Evolutionary conservation across 257 asterid species (phyloP).

Genomic region (Solanum tarijense): DNA sequence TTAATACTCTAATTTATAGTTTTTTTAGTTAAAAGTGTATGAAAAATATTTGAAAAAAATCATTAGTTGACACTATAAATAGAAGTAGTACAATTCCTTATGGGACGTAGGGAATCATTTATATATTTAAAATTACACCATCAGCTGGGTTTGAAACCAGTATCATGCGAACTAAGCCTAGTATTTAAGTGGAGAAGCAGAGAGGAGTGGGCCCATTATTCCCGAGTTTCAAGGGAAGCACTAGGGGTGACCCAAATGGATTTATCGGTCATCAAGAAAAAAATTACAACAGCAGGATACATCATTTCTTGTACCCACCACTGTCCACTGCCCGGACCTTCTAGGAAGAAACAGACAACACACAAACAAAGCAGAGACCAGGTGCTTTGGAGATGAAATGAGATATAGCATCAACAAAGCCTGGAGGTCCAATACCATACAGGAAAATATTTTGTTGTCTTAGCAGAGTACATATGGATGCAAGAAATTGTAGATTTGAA

Average conservation of each 20-base stretch:
- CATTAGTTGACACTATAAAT: not conserved
- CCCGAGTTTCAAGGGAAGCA: not conserved
- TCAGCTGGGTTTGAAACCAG: not conserved
- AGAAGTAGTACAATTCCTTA: not conserved
- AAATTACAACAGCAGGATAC: not conserved
- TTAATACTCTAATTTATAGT: not conserved
- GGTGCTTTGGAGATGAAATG: not conserved
- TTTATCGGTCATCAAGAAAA: not conserved
- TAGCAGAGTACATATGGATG: not conserved
- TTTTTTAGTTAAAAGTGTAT: not conserved
- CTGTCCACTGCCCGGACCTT: not conserved
- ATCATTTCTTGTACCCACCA: not conserved
- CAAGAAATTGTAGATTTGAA: not conserved
- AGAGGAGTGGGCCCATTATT: not conserved
- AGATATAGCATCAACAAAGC: not conserved
- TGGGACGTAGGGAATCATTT: not conserved
- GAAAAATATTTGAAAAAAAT: not conserved
- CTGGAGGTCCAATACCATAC: not conserved
- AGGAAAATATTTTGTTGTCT: not conserved
- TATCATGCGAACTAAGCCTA: not conserved
- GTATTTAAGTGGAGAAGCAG: not conserved
- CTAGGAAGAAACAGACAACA: not conserved
- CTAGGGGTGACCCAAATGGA: not conserved
- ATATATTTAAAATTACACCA: not conserved
- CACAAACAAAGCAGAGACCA: not conserved